A percentile compares a stretch with the other conserved stretches of the same genome.
Evolutionary conservation across 768 basidiomycete species (phyloP).

Genomic region (Boletus barrowsii): DNA sequence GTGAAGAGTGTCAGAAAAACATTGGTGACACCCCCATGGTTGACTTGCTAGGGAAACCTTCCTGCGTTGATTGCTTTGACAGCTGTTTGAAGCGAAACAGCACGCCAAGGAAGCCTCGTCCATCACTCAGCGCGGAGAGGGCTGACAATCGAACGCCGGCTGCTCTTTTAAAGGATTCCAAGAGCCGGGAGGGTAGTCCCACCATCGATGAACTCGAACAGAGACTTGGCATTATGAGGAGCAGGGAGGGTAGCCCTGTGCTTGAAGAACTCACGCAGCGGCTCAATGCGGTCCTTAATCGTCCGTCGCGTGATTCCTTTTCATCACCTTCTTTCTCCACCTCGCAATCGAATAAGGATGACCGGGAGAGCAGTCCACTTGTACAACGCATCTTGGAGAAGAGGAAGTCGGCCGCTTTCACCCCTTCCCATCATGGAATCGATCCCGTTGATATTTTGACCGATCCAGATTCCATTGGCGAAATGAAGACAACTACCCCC

Average conservation of each 20-base stretch:
- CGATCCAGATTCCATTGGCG: constrained; percentile 8
- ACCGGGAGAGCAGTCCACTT: constrained; percentile 28
- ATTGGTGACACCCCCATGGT: constrained; percentile 77
- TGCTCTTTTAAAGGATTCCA: constrained; percentile 40
- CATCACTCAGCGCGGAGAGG: constrained; percentile 27
- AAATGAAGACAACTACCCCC: constrained; percentile 9
- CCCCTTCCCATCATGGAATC: constrained; percentile 2
- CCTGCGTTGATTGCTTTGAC: constrained; percentile 80
- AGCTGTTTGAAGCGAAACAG: constrained; percentile 58
- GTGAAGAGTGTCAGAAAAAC: constrained; percentile 67
- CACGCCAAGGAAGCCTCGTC: constrained; percentile 39
- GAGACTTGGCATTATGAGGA: constrained; percentile 54
- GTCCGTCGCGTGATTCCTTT: constrained; percentile 30
- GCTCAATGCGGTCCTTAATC: constrained; percentile 40
- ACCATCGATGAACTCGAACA: constrained; percentile 64
- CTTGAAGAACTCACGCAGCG: constrained; percentile 49
- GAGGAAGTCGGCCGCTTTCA: constrained; percentile 14
- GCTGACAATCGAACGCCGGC: constrained; percentile 42
- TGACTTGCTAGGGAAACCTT: constrained; percentile 77
- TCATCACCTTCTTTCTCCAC: constrained; percentile 25
- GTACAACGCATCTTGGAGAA: constrained; percentile 22
- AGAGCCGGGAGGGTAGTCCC: constrained; percentile 54
- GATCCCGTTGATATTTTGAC: constrained; percentile 1
- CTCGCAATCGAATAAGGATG: constrained; percentile 13
- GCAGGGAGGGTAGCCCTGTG: constrained; percentile 53